A percentile compares a stretch with the other conserved stretches of the same genome.
Conservation (phyloP, 768 basidiomycete species). For the Hysterangium stoloniferum region DNA sequence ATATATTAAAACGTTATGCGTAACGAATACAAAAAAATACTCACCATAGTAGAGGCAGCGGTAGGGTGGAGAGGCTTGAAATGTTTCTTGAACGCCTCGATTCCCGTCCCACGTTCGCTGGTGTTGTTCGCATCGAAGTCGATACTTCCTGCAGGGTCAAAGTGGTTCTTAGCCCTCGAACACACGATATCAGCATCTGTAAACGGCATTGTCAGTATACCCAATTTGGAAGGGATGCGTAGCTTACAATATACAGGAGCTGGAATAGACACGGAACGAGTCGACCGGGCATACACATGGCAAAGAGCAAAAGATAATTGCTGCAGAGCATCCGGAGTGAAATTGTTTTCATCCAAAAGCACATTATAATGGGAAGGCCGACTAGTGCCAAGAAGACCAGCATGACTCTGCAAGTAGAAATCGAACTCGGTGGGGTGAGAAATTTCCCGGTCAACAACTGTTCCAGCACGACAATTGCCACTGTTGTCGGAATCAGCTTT, state of each 20-base stretch:
- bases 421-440: constrained; percentile 68
- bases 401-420: constrained; percentile 73
- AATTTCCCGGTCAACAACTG: constrained; percentile 66
- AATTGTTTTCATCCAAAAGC: constrained; percentile 22
- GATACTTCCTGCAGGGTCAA: constrained; percentile 50
- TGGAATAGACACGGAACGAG: constrained; percentile 75
- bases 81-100: constrained; percentile 41
- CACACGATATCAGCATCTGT: constrained; percentile 74
- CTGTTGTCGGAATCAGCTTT: constrained; percentile 47
- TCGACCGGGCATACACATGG: constrained; percentile 74
- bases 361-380: constrained; percentile 54
- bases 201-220: background rate
- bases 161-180: constrained; percentile 74
- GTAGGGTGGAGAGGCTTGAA: constrained; percentile 52
- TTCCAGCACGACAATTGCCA: constrained; percentile 71
- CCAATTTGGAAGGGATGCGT: background rate
- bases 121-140: constrained; percentile 55
- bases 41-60: constrained; percentile 41
- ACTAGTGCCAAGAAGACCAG: constrained; percentile 70
- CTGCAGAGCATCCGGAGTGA: constrained; percentile 49
- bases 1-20: background rate
- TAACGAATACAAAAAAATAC: background rate
- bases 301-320: constrained; percentile 66
- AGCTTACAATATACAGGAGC: constrained; percentile 73
- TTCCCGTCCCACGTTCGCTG: constrained; percentile 29